Percentiles rank a stretch among this genome's conserved stretches.
phyloP scores from a whole-genome alignment of 805 yeast species.

The Wickerhamiella brachini region DNA sequence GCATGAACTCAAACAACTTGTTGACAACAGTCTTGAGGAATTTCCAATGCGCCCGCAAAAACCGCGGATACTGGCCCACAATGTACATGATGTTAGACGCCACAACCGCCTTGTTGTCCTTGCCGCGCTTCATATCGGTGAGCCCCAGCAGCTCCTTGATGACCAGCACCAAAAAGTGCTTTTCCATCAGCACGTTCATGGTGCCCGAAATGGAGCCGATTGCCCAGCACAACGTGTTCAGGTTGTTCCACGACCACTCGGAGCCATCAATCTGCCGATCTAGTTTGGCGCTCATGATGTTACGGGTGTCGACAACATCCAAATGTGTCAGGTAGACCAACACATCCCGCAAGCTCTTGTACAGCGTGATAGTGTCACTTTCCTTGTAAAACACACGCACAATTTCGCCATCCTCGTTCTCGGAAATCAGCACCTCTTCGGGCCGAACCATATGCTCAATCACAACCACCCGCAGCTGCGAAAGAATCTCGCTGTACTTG shows the following conservation, averaged over 20 bases:
- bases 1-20: conserved; percentile 96
- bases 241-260: conserved; percentile 99
- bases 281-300: conserved; percentile 82
- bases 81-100: conserved; percentile 99
- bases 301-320: conserved; percentile 87
- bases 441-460: conserved; percentile 98
- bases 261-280: conserved; percentile 88
- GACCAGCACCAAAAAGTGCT: conserved; percentile 81
- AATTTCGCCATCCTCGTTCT: conserved; percentile 97
- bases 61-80: conserved; percentile 97
- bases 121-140: conserved; percentile 93
- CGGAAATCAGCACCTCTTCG: conserved; percentile 92
- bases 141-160: conserved; percentile 82
- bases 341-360: conserved; percentile 91
- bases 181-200: conserved; percentile 96
- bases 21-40: conserved; percentile 90
- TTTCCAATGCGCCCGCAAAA: conserved; percentile 95
- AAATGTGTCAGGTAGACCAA: conserved; percentile 89
- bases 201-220: conserved; percentile 98
- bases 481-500: conserved; percentile 60
- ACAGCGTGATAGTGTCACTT: conserved; percentile 89
- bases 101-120: conserved; percentile 96
- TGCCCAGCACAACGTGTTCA: conserved; percentile 98
- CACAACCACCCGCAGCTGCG: conserved; percentile 79
- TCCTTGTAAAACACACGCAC: conserved; percentile 95